Percentiles rank a stretch among this genome's conserved stretches.
Evolutionary conservation across 1,139 yeast genomes (phyloP).

Genomic region (Sugiyamaella japonica): DNA sequence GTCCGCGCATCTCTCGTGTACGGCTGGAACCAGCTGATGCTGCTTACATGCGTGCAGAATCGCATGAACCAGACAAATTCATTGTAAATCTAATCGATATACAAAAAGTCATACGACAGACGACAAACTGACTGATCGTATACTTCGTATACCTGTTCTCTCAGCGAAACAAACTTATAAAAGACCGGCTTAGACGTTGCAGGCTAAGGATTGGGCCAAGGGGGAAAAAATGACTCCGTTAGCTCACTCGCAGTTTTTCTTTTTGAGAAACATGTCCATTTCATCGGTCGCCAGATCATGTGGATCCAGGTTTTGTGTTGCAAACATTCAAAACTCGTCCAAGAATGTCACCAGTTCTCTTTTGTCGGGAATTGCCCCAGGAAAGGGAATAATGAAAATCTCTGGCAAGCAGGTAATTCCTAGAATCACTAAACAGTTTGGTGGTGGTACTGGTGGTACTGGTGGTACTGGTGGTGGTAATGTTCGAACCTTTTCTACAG

Average conservation of each 20-base stretch:
- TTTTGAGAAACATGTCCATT: constrained; percentile 34
- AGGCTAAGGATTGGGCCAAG: too few species aligned
- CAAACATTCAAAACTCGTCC: background rate
- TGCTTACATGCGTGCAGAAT: background rate
- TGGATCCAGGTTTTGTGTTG: constrained; percentile 29
- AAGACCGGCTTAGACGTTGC: too few species aligned
- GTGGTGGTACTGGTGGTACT: background rate
- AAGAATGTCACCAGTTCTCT: background rate
- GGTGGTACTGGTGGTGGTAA: background rate
- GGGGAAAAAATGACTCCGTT: constrained; percentile 22
- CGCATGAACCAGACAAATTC: background rate
- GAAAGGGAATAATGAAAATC: background rate
- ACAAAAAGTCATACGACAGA: background rate
- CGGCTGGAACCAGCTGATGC: background rate
- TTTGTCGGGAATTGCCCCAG: constrained; percentile 1
- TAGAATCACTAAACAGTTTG: background rate
- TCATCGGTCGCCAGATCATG: constrained; percentile 35
- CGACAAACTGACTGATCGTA: background rate
- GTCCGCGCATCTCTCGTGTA: background rate
- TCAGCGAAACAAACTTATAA: background rate
- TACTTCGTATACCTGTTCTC: background rate
- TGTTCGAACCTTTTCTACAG: background rate
- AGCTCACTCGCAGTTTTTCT: constrained; percentile 42
- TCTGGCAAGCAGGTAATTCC: background rate
- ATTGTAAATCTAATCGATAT: background rate